These are phyloP conservation scores for Suzukiozyma palmioleophila DNA, from an alignment of 1,139 yeast genomes.

Conservation along the genomic window DNA sequence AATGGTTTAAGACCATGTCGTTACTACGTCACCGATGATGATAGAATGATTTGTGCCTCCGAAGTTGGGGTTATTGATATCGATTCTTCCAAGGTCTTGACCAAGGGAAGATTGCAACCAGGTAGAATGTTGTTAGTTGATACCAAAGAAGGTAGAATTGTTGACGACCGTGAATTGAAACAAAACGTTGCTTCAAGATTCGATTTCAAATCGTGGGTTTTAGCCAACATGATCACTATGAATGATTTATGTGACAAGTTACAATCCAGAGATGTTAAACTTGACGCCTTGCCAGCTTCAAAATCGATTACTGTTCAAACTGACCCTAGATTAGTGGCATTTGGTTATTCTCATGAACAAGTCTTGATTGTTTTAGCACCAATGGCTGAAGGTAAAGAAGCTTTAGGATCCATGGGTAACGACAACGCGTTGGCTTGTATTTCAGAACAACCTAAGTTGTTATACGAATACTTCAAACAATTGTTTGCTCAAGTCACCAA, in stretches of 20 bases:
- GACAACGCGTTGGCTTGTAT: slow-evolving; percentile 96
- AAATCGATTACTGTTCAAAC: slow-evolving; percentile 50
- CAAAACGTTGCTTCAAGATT: slow-evolving; percentile 73
- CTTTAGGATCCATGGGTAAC: slow-evolving; percentile 98
- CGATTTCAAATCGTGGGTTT: slow-evolving; percentile 92
- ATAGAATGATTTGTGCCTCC: slow-evolving; percentile 94
- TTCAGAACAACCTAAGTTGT: slow-evolving; percentile 84
- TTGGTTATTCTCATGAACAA: slow-evolving; percentile 93
- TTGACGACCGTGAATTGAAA: slow-evolving; percentile 88
- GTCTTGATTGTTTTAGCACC: slow-evolving; percentile 80
- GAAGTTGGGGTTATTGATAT: slow-evolving; percentile 96
- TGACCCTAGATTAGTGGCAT: slow-evolving; percentile 81
- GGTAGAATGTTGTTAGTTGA: slow-evolving; percentile 96
- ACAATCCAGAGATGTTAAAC: slow-evolving; percentile 40
- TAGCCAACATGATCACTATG: slow-evolving; percentile 80
- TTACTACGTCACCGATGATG: slow-evolving; percentile 91
- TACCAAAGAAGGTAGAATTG: slow-evolving; percentile 87
- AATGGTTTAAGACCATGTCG: slow-evolving; percentile 98
- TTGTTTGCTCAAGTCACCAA: slow-evolving; percentile 97
- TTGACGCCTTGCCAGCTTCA: slow-evolving; percentile 20
- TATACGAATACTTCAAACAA: slow-evolving; percentile 93
- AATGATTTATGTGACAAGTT: slow-evolving; percentile 67
- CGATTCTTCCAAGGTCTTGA: slow-evolving; percentile 75
- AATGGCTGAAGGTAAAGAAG: slow-evolving; percentile 95
- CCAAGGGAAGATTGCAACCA: slow-evolving; percentile 92